phyloP scores from a whole-genome alignment of 331 rosid species.

The Erythrophleum ivorense region DNA sequence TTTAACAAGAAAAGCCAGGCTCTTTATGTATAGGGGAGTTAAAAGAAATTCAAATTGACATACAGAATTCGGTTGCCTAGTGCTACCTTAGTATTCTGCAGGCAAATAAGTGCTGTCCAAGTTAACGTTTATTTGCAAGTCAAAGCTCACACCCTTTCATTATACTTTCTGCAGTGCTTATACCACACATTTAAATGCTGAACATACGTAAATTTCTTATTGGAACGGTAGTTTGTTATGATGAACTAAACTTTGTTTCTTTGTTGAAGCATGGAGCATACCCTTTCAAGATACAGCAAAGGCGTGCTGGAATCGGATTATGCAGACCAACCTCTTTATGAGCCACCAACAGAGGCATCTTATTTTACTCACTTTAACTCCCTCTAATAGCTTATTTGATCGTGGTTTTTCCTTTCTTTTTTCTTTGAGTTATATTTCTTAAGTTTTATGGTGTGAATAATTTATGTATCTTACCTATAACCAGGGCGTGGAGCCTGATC shows the following conservation, averaged over 20 bases:
- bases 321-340: slow-evolving; percentile 39
- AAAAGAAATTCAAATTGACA: slow-evolving; percentile 2
- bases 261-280: slow-evolving; percentile 65
- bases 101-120: neutral
- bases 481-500: slow-evolving; percentile 45
- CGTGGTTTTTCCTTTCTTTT: neutral
- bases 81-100: slow-evolving; percentile 1
- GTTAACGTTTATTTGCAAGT: too few relatives aligned
- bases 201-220: neutral
- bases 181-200: neutral
- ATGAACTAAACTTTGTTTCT: slow-evolving; percentile 14
- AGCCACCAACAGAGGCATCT: slow-evolving; percentile 38
- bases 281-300: slow-evolving; percentile 54
- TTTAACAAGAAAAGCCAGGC: neutral
- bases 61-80: neutral
- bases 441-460: neutral
- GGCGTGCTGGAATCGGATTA: slow-evolving; percentile 33
- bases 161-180: slow-evolving; percentile 1
- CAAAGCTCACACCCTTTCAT: neutral
- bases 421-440: neutral
- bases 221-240: neutral
- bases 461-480: neutral
- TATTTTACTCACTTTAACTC: neutral
- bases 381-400: neutral
- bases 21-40: slow-evolving; percentile 4